Evolutionary conservation across 371 early-diverging fungal species (phyloP).

Genomic region (Mortierella sp.): DNA sequence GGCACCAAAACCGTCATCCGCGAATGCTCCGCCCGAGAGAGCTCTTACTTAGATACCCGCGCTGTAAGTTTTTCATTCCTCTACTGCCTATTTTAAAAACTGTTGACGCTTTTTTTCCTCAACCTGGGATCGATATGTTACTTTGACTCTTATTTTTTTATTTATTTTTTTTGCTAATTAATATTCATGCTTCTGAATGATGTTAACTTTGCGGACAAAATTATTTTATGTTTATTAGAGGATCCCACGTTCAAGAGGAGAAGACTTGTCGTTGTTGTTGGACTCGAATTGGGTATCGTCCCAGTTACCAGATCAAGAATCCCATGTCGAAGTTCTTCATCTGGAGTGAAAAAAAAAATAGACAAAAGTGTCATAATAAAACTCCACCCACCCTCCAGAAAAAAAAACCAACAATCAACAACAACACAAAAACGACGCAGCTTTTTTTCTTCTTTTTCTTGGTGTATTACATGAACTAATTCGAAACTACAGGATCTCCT

Average conservation of each 20-base stretch:
- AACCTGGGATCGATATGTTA: not conserved
- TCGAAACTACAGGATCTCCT: too few relatives aligned
- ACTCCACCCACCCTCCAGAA: not conserved
- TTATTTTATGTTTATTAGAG: constrained; percentile 36
- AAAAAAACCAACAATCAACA: not conserved
- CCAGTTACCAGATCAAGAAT: constrained; percentile 59
- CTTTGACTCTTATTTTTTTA: not conserved
- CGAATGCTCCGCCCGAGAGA: constrained; percentile 82
- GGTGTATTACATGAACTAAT: not conserved
- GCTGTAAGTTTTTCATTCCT: constrained; percentile 59
- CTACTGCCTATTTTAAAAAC: too few relatives aligned
- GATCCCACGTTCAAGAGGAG: constrained; percentile 61
- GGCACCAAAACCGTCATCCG: constrained; percentile 74
- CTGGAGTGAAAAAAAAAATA: constrained; percentile 16
- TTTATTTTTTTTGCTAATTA: not conserved
- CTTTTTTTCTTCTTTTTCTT: not conserved
- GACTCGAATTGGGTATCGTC: constrained; percentile 83
- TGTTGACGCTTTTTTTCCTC: not conserved
- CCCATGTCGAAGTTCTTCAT: constrained; percentile 24
- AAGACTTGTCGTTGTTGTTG: constrained; percentile 78
- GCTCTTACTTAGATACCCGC: constrained; percentile 68
- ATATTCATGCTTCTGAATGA: not conserved
- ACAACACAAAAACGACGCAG: too few relatives aligned
- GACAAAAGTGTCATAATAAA: not conserved
- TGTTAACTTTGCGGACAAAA: not conserved